A percentile compares a stretch with the other conserved stretches of the same genome.
phyloP scores from a whole-genome alignment of 1,139 yeast species.

The Casaregolazyma lundiana region DNA sequence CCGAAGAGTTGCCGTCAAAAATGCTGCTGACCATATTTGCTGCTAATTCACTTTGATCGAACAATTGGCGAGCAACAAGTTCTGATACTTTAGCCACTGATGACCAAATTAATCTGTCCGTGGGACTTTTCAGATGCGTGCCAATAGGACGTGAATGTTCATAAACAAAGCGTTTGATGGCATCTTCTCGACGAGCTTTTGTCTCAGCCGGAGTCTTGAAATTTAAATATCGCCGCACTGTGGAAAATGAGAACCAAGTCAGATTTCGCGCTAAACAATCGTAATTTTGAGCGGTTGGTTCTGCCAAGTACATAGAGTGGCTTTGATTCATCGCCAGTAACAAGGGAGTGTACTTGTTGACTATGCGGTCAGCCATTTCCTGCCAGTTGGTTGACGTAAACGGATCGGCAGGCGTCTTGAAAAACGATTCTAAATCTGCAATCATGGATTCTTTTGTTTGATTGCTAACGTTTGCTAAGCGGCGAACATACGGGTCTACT shows the following conservation, averaged over 20 bases:
- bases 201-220: constrained; percentile 12
- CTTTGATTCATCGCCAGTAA: constrained; percentile 39
- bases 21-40: constrained; percentile 21
- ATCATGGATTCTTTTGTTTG: constrained; percentile 37
- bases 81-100: constrained; percentile 39
- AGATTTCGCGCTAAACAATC: constrained; percentile 27
- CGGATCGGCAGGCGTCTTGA: constrained; percentile 33
- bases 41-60: constrained; percentile 31
- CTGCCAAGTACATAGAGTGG: constrained; percentile 17
- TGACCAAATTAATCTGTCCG: constrained; percentile 46
- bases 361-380: constrained; percentile 41
- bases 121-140: constrained; percentile 29
- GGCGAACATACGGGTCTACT: constrained; percentile 45
- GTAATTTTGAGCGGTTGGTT: constrained; percentile 8
- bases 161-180: constrained; percentile 34
- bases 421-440: constrained; percentile 31
- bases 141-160: constrained; percentile 43
- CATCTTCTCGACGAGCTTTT: constrained; percentile 22
- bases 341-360: constrained; percentile 47
- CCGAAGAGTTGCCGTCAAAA: not conserved
- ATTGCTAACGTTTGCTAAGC: constrained; percentile 39
- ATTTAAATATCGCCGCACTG: constrained; percentile 39
- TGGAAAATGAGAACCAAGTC: constrained; percentile 37
- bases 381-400: constrained; percentile 49
- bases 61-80: constrained; percentile 35